Evolutionary conservation across 2,329 filamentous ascomycete species (phyloP), one percentile per base, ranked within the genome.

Genomic region (Fusarium proliferatum): DNA sequence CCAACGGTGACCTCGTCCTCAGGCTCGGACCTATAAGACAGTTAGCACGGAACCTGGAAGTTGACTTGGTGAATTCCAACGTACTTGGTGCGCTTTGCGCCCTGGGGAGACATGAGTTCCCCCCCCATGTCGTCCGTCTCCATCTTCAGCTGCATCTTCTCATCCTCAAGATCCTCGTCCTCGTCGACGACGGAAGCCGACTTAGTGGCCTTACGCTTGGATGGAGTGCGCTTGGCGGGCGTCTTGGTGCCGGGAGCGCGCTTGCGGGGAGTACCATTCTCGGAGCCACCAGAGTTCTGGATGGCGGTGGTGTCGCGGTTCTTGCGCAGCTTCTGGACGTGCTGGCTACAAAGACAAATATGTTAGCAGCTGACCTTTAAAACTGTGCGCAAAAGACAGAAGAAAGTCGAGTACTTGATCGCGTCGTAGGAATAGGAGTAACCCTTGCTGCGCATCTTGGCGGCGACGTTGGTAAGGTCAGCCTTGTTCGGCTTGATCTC

Each of bases 321-420:
- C 67, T 79, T 81, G 67, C 83, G 83, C 7, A 86, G 80, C 72
- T 86, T 86, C 71, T 85, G 83, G 12, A 87, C 81, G 39, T 87
- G 85, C 74, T 86, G 85, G 51, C 85, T 86, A 55, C 59, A 59
- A 38, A 55, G 41, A 60, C 34, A 51, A 41, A 28, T 5, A n/a
- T 43, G 64, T 79, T 72, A 78, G 68, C 49, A 30, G 19, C 67
- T 46, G 9, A 9, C 48, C 58, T 16, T n/a, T 43, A 21, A 6
- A 49, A 19, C 38, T 34, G 57, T 55, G 36, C 19, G 38, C 41
- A 67, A 19, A 17, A 39, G 19, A 38, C 28, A 19, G 71, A 43
- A 53, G 71, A 43, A 53, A 55, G 51, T 59, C 34, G 51, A 72
- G 70, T 84, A 86, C 84, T 82, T 80, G 77, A 84, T 82, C 51